Evolutionary conservation across 768 basidiomycete species (phyloP).

Genomic region (Neoboletus magnificus): DNA sequence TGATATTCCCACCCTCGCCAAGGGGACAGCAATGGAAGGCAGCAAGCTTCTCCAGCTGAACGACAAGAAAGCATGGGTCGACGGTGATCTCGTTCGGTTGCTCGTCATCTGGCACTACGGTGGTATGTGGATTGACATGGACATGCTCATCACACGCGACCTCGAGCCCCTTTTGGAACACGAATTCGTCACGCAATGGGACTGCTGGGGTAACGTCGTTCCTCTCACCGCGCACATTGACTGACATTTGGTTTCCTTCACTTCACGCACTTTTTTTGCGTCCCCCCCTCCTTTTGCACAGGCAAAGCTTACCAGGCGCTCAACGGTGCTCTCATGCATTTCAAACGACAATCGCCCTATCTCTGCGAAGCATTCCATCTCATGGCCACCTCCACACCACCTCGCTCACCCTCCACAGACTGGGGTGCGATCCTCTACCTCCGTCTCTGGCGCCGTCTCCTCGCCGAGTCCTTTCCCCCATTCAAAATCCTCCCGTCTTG

Average conservation of each 20-base stretch:
- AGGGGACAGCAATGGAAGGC: slow-evolving; percentile 72
- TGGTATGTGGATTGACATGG: slow-evolving; percentile 98
- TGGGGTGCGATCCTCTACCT: slow-evolving; percentile 94
- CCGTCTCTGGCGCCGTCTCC: slow-evolving; percentile 83
- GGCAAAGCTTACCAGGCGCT: slow-evolving; percentile 74
- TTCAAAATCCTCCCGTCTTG: slow-evolving; percentile 95
- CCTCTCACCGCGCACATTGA: no score
- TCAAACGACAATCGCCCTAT: slow-evolving; percentile 86
- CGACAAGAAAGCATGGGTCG: slow-evolving; percentile 88
- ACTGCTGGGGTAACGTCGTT: slow-evolving; percentile 78
- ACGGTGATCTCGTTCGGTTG: slow-evolving; percentile 88
- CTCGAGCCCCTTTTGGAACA: slow-evolving; percentile 83
- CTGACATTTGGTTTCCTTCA: slow-evolving; percentile 1
- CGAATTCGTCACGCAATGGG: slow-evolving; percentile 98
- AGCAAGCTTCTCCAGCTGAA: slow-evolving; percentile 54
- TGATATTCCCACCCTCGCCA: slow-evolving; percentile 64
- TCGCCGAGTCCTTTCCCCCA: slow-evolving; percentile 68
- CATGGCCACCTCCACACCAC: slow-evolving; percentile 73
- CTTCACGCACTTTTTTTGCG: not conserved
- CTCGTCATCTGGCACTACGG: slow-evolving; percentile 86
- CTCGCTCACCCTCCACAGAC: slow-evolving; percentile 78
- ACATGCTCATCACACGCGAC: slow-evolving; percentile 85
- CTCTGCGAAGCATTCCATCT: slow-evolving; percentile 95
- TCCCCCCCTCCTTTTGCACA: slow-evolving; percentile 21
- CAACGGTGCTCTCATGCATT: slow-evolving; percentile 95